Evolutionary conservation across 2,329 filamentous ascomycete species (phyloP).

Genomic region (Neonectria punicea): DNA sequence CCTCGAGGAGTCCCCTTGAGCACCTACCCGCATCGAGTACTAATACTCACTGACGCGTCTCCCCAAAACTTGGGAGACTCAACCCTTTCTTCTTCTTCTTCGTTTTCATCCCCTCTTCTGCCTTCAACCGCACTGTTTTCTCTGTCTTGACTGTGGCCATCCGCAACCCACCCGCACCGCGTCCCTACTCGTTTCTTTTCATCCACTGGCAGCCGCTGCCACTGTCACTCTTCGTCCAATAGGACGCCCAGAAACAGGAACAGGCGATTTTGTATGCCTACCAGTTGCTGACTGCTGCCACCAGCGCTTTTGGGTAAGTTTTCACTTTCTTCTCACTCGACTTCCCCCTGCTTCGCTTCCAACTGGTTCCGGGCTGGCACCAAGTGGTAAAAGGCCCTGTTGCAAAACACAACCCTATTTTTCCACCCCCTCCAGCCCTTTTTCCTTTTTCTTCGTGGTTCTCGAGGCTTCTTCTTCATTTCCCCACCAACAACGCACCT

Average conservation of each 20-base stretch:
- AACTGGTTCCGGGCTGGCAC: neutral
- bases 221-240: conserved; percentile 28
- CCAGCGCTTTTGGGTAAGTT: conserved; percentile 46
- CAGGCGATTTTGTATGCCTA: conserved; percentile 52
- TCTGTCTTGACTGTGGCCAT: conserved; percentile 6
- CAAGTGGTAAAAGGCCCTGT: neutral
- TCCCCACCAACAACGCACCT: neutral
- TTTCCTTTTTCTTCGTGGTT: neutral
- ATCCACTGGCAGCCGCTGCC: conserved; percentile 22
- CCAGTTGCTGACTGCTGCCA: conserved; percentile 48
- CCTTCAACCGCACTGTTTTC: conserved; percentile 1
- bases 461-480: neutral
- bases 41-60: neutral
- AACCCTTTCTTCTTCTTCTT: conserved; percentile 8
- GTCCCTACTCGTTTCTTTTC: conserved; percentile 10
- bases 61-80: neutral
- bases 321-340: conserved; percentile 14
- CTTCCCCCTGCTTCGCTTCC: neutral
- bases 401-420: neutral
- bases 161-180: conserved; percentile 6
- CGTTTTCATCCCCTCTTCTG: conserved; percentile 18
- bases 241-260: conserved; percentile 28
- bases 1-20: conserved; percentile 1
- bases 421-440: neutral
- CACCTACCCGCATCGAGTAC: neutral